Evolutionary conservation across 352 stramenopile genomes (phyloP).

Genomic region (Paralagenidium karlingii): DNA sequence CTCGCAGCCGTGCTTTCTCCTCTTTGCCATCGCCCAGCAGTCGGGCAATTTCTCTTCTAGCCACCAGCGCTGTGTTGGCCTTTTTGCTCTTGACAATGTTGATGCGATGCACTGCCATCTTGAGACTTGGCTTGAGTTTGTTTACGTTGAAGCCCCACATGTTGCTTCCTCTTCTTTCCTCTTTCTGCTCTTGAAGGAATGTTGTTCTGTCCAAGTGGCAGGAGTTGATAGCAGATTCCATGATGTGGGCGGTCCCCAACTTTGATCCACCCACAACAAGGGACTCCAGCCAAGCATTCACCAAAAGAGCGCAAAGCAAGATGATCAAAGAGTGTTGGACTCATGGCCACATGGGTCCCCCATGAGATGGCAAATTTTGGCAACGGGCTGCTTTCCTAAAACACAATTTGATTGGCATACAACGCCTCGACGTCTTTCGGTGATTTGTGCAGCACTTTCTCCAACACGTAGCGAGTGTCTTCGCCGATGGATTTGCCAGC

Average conservation of each 20-base stretch:
- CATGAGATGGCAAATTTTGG: too few relatives aligned
- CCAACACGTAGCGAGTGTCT: slow-evolving; percentile 52
- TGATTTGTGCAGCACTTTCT: slow-evolving; percentile 34
- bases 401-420: slow-evolving; percentile 43
- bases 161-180: too few relatives aligned
- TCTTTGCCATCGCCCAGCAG: slow-evolving; percentile 83
- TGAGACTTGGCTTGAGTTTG: slow-evolving; percentile 87
- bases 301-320: too few relatives aligned
- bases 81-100: slow-evolving; percentile 89
- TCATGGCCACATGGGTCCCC: too few relatives aligned
- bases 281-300: too few relatives aligned
- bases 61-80: slow-evolving; percentile 56
- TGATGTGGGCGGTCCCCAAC: too few relatives aligned
- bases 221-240: too few relatives aligned
- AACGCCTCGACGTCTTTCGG: slow-evolving; percentile 38
- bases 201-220: too few relatives aligned
- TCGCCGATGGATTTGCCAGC: slow-evolving; percentile 52
- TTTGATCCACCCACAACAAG: too few relatives aligned
- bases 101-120: slow-evolving; percentile 89
- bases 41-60: slow-evolving; percentile 60
- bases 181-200: too few relatives aligned
- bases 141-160: slow-evolving; percentile 88
- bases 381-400: too few relatives aligned
- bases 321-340: too few relatives aligned
- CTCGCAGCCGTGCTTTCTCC: slow-evolving; percentile 90